A percentile compares a stretch with the other conserved stretches of the same genome.
Conservation (phyloP, 495 filamentous ascomycete species). For the Penicillium roqueforti region DNA sequence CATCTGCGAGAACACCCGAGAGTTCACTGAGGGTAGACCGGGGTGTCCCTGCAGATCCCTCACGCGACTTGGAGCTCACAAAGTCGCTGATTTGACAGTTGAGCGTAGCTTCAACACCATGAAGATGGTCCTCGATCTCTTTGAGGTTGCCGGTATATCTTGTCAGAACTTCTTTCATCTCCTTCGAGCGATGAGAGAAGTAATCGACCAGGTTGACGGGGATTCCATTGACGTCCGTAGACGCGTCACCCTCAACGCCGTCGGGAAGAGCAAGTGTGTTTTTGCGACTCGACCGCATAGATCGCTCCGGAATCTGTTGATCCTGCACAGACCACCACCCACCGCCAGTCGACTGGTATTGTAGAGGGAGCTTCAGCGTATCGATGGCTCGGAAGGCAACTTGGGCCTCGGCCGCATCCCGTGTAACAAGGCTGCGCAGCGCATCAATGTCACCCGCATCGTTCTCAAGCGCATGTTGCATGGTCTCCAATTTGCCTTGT, state of each 20-base stretch:
- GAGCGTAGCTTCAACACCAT: slow-evolving; percentile 66
- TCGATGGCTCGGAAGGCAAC: slow-evolving; percentile 72
- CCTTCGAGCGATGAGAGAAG: slow-evolving; percentile 68
- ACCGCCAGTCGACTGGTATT: slow-evolving; percentile 56
- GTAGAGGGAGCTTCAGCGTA: slow-evolving; percentile 68
- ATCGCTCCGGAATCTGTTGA: slow-evolving; percentile 40
- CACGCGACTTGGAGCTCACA: slow-evolving; percentile 51
- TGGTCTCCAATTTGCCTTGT: slow-evolving; percentile 63
- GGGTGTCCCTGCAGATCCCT: slow-evolving; percentile 41
- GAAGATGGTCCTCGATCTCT: slow-evolving; percentile 80
- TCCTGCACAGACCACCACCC: slow-evolving; percentile 47
- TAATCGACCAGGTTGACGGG: slow-evolving; percentile 64
- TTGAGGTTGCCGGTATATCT: slow-evolving; percentile 64
- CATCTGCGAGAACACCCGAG: slow-evolving; percentile 65
- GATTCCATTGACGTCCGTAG: slow-evolving; percentile 39
- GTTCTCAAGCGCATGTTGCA: slow-evolving; percentile 65
- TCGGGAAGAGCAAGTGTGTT: slow-evolving; percentile 48
- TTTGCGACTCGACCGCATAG: slow-evolving; percentile 39
- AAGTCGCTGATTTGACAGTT: slow-evolving; percentile 67
- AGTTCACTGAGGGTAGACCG: slow-evolving; percentile 54
- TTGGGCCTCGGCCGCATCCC: slow-evolving; percentile 66
- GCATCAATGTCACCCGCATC: slow-evolving; percentile 69
- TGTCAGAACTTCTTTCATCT: slow-evolving; percentile 62
- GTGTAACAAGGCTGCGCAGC: slow-evolving; percentile 57
- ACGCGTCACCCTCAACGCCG: slow-evolving; percentile 57